Evolutionary conservation across 257 asterid genomes (phyloP), one percentile per base, ranked within the genome.

Genomic region (Nicotiana knightiana): DNA sequence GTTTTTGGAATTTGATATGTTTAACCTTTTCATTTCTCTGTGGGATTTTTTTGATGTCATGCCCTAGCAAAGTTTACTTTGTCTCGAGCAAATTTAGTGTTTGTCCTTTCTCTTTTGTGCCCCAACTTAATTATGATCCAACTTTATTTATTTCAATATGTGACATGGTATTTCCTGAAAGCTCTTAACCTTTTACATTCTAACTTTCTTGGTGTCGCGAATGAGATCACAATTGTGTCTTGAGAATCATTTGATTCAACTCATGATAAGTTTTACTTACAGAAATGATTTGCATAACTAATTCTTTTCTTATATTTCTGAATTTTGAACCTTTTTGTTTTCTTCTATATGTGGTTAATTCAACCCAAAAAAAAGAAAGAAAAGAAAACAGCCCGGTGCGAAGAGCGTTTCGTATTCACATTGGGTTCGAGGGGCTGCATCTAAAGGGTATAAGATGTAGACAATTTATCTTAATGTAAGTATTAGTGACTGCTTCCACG

Each of bases 71-170:
- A 73, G 79, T 26, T 48, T 13, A 73, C 43, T 24, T 73, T 73
- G 79, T 24, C 39, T 46, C 6, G 15, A 73, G 39, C 48, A 73
- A 73, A 15, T 6, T 33, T 73, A 12, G 79, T 73, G 79, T 8
- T 73, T 24, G 79, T 73, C 79, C 79, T 48, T 73, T 73, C 62
- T 48, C 62, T 13, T 73, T 73, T 26, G 79, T 3, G 62, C 48
- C 79, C 79, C 79, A 18, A 73, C 79, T 33, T 70, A 43, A 43
- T 43, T 43, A 39, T 39, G 79, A 73, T 73, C 51, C 39, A 46
- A 9, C 53, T 73, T 51, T 26, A 3, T 48, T 30, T 73, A 48
- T 48, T 48, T 73, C 43, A 73, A 24, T 48, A 73, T 71, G 61
- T n/a, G 61, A 26, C 39, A 73, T 73, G 26, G 62, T 48, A 48